phyloP scores from a whole-genome alignment of 2,329 filamentous ascomycete species.

The Exophiala sp. region DNA sequence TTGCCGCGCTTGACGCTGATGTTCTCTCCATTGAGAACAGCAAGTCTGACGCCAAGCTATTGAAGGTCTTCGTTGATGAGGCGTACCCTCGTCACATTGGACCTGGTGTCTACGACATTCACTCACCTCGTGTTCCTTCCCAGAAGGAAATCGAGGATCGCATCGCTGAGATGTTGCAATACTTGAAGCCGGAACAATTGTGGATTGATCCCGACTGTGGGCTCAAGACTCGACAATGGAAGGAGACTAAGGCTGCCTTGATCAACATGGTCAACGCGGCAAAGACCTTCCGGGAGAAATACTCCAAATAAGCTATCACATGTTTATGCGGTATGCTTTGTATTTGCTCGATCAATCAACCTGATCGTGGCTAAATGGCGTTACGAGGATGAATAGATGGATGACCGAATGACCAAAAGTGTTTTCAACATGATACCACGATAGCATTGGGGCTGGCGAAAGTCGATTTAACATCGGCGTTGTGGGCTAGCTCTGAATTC shows the following conservation, averaged over 20 bases:
- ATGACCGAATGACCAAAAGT: slow-evolving; percentile 22
- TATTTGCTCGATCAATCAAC: slow-evolving; percentile 25
- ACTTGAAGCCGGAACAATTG: slow-evolving; percentile 96
- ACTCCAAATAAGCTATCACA: slow-evolving; percentile 38
- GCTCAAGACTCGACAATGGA: slow-evolving; percentile 98
- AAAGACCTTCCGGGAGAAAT: slow-evolving; percentile 92
- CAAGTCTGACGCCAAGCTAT: slow-evolving; percentile 99
- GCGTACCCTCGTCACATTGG: slow-evolving; percentile 97
- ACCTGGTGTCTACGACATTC: slow-evolving; percentile 99
- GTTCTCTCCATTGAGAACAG: slow-evolving; percentile 99
- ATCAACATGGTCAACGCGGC: slow-evolving; percentile 97
- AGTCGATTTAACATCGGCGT: slow-evolving; percentile 32
- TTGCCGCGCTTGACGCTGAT: slow-evolving; percentile 94
- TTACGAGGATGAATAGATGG: slow-evolving; percentile 14
- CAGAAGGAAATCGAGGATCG: slow-evolving; percentile 98
- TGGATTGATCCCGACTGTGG: slow-evolving; percentile 99
- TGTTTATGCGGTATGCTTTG: neutral
- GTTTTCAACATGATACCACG: slow-evolving; percentile 31
- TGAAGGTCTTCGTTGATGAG: slow-evolving; percentile 97
- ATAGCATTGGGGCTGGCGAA: slow-evolving; percentile 24
- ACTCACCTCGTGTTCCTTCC: slow-evolving; percentile 94
- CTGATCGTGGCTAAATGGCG: slow-evolving; percentile 22
- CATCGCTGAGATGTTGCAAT: slow-evolving; percentile 95
- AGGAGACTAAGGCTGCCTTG: slow-evolving; percentile 95
- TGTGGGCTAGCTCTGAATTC: slow-evolving; percentile 22